Evolutionary conservation across 352 stramenopile genomes (phyloP).

Genomic region (Blastocystis sp.): DNA sequence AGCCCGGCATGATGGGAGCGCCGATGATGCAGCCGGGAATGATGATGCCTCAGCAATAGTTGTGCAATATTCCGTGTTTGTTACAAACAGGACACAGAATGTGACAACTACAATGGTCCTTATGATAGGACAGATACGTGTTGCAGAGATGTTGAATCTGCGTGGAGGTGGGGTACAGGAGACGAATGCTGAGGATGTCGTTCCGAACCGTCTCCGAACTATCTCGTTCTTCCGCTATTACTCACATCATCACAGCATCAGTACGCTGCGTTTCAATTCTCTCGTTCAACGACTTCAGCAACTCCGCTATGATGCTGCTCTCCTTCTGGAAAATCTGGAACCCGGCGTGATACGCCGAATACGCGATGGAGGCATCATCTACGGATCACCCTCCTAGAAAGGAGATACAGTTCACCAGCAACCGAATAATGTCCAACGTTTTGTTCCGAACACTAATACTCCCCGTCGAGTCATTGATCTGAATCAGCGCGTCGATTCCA

Average conservation of each 20-base stretch:
- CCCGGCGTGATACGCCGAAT: constrained; percentile 39
- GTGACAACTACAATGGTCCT: constrained; percentile 2
- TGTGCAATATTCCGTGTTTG: constrained; percentile 36
- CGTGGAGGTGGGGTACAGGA: constrained; percentile 16
- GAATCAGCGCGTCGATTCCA: constrained; percentile 63
- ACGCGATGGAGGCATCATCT: constrained; percentile 6
- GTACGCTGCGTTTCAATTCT: background rate
- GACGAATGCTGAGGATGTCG: constrained; percentile 55
- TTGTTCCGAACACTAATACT: constrained; percentile 61
- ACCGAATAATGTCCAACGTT: constrained; percentile 13
- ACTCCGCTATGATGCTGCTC: background rate
- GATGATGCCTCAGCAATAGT: constrained; percentile 17
- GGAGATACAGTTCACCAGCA: background rate
- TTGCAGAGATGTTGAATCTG: constrained; percentile 17
- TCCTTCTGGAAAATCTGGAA: constrained; percentile 70
- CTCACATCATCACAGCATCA: background rate
- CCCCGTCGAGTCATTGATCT: constrained; percentile 40
- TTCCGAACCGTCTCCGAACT: constrained; percentile 37
- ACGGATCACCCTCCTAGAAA: background rate
- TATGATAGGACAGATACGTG: background rate
- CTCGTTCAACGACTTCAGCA: constrained; percentile 33
- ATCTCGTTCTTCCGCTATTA: background rate
- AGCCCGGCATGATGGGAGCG: background rate
- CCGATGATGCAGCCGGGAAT: constrained; percentile 28
- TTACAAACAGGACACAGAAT: constrained; percentile 8